A percentile compares a stretch with the other conserved stretches of the same genome.
phyloP scores from a whole-genome alignment of 192 early-diverging fungal genomes.

The Entomortierella beljakovae region DNA sequence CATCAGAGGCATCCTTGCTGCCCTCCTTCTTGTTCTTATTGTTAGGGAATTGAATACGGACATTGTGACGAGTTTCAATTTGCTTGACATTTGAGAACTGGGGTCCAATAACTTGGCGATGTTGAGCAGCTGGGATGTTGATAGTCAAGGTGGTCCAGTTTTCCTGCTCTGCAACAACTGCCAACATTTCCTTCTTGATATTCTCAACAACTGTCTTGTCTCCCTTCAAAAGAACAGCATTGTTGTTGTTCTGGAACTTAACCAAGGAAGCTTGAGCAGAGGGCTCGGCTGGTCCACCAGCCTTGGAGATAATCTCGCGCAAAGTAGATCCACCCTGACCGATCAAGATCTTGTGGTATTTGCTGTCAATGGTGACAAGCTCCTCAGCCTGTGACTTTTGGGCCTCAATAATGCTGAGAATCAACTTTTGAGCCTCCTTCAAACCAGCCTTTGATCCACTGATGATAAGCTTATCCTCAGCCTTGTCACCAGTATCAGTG shows the following conservation, averaged over 20 bases:
- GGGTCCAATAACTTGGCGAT: constrained; percentile 86
- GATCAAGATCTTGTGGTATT: constrained; percentile 75
- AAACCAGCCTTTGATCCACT: constrained; percentile 69
- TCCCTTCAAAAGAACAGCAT: constrained; percentile 73
- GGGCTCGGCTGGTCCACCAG: constrained; percentile 68
- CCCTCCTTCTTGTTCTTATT: constrained; percentile 65
- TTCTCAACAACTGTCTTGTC: constrained; percentile 69
- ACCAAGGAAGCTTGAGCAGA: constrained; percentile 62
- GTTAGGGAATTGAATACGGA: constrained; percentile 74
- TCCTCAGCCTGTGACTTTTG: constrained; percentile 67
- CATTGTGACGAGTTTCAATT: constrained; percentile 73
- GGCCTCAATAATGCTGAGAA: constrained; percentile 71
- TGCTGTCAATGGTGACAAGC: constrained; percentile 58
- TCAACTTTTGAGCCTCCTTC: constrained; percentile 63
- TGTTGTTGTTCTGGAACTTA: constrained; percentile 70
- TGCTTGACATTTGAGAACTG: constrained; percentile 77
- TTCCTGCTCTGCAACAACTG: constrained; percentile 65
- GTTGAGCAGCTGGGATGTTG: constrained; percentile 78
- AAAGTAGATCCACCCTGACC: constrained; percentile 71
- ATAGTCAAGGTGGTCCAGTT: constrained; percentile 67
- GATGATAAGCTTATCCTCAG: constrained; percentile 58
- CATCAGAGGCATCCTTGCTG: constrained; percentile 49
- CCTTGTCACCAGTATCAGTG: constrained; percentile 48
- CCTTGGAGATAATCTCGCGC: constrained; percentile 69
- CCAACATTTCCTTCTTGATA: constrained; percentile 58